Conservation (phyloP, 768 basidiomycete genomes). For the Royoungia palumana region DNA sequence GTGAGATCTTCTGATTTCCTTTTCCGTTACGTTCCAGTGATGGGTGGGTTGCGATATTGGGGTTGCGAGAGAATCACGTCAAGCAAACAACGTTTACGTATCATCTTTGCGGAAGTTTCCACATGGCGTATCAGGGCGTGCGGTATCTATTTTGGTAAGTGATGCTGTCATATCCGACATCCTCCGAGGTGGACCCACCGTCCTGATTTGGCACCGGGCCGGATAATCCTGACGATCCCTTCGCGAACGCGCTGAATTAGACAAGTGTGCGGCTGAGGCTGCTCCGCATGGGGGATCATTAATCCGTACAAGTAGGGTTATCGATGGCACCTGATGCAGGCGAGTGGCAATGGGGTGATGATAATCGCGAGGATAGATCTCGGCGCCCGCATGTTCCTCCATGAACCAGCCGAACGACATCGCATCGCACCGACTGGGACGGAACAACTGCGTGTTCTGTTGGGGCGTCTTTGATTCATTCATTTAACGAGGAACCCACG, state of each 20-base stretch:
- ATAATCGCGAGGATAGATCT: slow-evolving; percentile 16
- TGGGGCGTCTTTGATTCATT: slow-evolving; percentile 20
- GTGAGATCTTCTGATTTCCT: slow-evolving; percentile 19
- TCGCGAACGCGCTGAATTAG: slow-evolving; percentile 25
- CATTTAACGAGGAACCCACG: slow-evolving; percentile 11
- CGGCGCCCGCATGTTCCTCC: slow-evolving; percentile 4
- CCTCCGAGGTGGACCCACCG: slow-evolving; percentile 17
- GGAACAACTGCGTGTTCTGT: slow-evolving; percentile 15
- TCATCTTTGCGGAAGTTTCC: slow-evolving; percentile 6
- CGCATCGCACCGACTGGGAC: slow-evolving; percentile 23
- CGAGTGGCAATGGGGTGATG: slow-evolving; percentile 11
- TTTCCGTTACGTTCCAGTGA: not conserved
- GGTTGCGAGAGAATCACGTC: slow-evolving; percentile 3
- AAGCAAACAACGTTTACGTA: slow-evolving; percentile 10
- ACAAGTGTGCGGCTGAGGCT: slow-evolving; percentile 14
- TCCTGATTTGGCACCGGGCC: slow-evolving; percentile 20
- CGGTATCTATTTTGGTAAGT: slow-evolving; percentile 11
- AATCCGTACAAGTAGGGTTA: slow-evolving; percentile 21
- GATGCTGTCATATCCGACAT: slow-evolving; percentile 25
- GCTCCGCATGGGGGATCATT: slow-evolving; percentile 24
- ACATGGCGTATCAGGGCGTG: slow-evolving; percentile 27
- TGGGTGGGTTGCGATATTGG: no score
- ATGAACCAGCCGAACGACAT: slow-evolving; percentile 5
- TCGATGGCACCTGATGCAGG: slow-evolving; percentile 20
- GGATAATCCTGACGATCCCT: slow-evolving; percentile 32